Base-by-base conservation (phyloP, 495 filamentous ascomycete species). In the Zalerion maritima region DNA sequence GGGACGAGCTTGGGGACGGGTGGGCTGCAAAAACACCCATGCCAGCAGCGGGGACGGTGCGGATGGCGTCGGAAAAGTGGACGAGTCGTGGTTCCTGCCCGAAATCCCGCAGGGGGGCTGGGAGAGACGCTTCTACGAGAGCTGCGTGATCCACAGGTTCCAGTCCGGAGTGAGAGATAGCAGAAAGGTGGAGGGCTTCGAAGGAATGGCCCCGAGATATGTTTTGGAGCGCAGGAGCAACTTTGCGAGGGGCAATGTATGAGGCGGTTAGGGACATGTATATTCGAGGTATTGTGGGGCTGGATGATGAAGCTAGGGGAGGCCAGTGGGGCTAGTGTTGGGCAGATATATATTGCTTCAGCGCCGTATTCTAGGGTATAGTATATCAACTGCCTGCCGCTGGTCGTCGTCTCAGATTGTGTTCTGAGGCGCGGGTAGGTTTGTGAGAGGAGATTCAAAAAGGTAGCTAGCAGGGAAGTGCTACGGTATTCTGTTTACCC, bases 1-100 rank as follows among this genome's bases (percentile, higher is more conserved):
- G n/a, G n/a, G n/a, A n/a, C n/a, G n/a, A n/a, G n/a, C n/a, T n/a
- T n/a, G n/a, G n/a, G n/a, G n/a, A n/a, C n/a, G n/a, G n/a, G n/a
- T n/a, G n/a, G n/a, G n/a, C n/a, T n/a, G n/a, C n/a, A n/a, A n/a
- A n/a, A n/a, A n/a, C n/a, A n/a, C n/a, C 61, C 5, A 68, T 46
- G 4, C 49, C 50, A 8, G 57, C 42, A 25, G 64, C 65, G 11
- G 55, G 52, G 21, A 70, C 55, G 33, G 65, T 61, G 14, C 64
- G 61, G 23, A 58, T 49, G 21, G 58, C 40, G 34, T 59, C 55
- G 4, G 60, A 47, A 15, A 52, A 24, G 40, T 67, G 61, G 54
- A 34, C 13, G 31, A 19, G 9, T 12, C 7, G 24, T 42, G 29
- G 14, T 39, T 36, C 24, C 26, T 43, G 12, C 29, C 27, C 6